Evolutionary conservation across 78 protist genomes (phyloP), one percentile per base, ranked within the genome.

Genomic region (Planoprotostelium fungivorum): DNA sequence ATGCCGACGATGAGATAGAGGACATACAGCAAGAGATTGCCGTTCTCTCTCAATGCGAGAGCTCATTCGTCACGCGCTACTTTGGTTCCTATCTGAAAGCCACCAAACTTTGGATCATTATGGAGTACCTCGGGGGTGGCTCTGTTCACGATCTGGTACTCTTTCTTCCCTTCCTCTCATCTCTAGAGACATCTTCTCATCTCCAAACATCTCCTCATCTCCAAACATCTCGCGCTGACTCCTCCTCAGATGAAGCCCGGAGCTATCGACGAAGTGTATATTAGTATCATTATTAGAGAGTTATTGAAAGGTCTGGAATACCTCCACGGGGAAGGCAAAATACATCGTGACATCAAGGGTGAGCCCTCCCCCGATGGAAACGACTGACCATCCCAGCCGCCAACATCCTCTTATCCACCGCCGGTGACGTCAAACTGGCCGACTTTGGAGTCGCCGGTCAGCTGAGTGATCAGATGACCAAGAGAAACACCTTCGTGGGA

Each of bases 391-490:
- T 0, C 28, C 23, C 88, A 93, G 98, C 99, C 1, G 99, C 98
- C 38, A 98, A 99, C 89, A 38, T 98, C 23, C 96, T 98, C 25
- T 89, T 98, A 31, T 29, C 97, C 0, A 93, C 85, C n/a, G 84
- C 87, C 1, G 99, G 99, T 31, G 94, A 87, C 23, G 98, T 98
- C 38, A 98, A 97, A 93, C 94, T 99, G 5, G 99, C 99, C 34
- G 99, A 99, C 86, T 98, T 99, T 91, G 99, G 99, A 31, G 99
- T 98, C 9, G 83, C 97, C 16, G 99, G 99, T 0, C 98, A 98
- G 90, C 35, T 97, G 34, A 89, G 95, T 0, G 96, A 92, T 34
- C 96, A 97, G 38, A 90, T 94, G 96, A 83, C 95, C 28, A 97
- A 97, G 93, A 36, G 98, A 63, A 90, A 96, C 86, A 98, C 99